phyloP scores from a whole-genome alignment of 495 filamentous ascomycete species.

The Penicillium soppii region DNA sequence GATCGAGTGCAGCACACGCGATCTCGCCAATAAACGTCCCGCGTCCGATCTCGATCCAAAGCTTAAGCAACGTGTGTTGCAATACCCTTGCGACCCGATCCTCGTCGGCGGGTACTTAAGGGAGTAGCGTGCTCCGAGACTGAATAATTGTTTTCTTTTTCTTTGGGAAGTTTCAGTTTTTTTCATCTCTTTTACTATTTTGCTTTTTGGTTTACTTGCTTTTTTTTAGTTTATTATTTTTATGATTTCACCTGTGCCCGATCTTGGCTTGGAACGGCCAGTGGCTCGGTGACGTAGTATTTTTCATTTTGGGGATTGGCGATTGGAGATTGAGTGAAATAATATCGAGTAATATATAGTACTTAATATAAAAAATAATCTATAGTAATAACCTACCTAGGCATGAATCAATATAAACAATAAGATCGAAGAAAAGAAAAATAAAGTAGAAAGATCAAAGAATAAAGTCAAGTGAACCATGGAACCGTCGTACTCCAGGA shows the following conservation, averaged over 20 bases:
- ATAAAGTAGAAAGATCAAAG: background rate
- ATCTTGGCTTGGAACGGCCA: conserved; percentile 6
- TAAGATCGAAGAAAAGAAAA: background rate
- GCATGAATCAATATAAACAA: no score
- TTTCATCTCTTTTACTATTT: no score
- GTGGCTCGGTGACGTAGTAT: conserved; percentile 2
- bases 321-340: background rate
- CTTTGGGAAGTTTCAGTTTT: no score
- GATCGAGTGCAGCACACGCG: conserved; percentile 5
- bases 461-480: conserved; percentile 3
- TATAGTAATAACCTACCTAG: no score
- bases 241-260: conserved; percentile 4
- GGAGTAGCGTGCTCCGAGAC: conserved; percentile 10
- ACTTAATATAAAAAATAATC: no score
- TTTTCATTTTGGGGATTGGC: background rate
- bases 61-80: conserved; percentile 21
- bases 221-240: conserved; percentile 2
- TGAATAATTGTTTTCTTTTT: conserved; percentile 5
- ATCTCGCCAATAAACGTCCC: conserved; percentile 25
- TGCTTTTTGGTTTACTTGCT: conserved; percentile 3
- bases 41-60: conserved; percentile 31
- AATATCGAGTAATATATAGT: background rate
- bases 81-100: conserved; percentile 12
- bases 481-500: conserved; percentile 1
- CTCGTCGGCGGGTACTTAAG: conserved; percentile 14